Evolutionary conservation across 2,329 filamentous ascomycete species (phyloP).

Genomic region (Lojkania enalia): DNA sequence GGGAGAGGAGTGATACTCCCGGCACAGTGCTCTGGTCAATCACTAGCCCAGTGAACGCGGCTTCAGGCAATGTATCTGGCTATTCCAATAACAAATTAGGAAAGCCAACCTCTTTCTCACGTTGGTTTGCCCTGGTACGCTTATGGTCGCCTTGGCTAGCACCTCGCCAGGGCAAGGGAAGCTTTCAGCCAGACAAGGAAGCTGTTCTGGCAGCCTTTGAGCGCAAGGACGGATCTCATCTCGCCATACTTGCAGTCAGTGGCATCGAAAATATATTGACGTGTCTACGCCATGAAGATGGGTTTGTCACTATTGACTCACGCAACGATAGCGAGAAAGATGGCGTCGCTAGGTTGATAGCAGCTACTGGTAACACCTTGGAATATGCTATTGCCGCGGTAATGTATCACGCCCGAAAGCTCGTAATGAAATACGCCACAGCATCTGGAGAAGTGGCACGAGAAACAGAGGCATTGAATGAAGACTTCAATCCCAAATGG

Average conservation of each 20-base stretch:
- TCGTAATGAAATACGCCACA: conserved; percentile 56
- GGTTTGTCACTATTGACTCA: conserved; percentile 69
- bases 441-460: conserved; percentile 49
- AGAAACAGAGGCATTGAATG: conserved; percentile 52
- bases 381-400: conserved; percentile 77
- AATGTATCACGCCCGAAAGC: conserved; percentile 82
- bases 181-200: conserved; percentile 73
- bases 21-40: conserved; percentile 73
- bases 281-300: conserved; percentile 68
- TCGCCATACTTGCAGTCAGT: conserved; percentile 79
- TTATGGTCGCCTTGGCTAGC: conserved; percentile 84
- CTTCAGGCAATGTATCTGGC: conserved; percentile 61
- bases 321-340: conserved; percentile 67
- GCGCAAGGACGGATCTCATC: conserved; percentile 68
- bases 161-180: conserved; percentile 75
- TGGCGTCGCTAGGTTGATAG: conserved; percentile 65
- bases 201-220: conserved; percentile 79
- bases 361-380: conserved; percentile 71
- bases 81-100: conserved; percentile 64
- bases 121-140: conserved; percentile 82
- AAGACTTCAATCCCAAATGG: conserved; percentile 66
- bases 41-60: conserved; percentile 58
- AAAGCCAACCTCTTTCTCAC: conserved; percentile 63
- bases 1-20: conserved; percentile 66
- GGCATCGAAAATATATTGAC: conserved; percentile 72